These are phyloP conservation scores for Rhynchospora breviuscula DNA, from an alignment of 176 grass and related monocot species.

Conservation along the genomic window DNA sequence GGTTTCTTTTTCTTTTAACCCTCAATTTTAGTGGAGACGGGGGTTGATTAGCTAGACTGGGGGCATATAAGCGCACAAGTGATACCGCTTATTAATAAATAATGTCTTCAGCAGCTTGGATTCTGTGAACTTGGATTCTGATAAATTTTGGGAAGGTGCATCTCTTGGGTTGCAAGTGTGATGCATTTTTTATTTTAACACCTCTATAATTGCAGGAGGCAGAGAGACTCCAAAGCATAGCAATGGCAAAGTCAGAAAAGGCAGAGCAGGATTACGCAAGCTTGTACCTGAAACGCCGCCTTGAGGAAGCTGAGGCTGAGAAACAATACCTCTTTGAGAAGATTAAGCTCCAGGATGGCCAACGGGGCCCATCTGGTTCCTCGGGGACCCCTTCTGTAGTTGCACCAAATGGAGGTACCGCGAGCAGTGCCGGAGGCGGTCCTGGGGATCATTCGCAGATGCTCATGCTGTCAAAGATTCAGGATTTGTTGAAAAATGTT, in stretches of 20 bases:
- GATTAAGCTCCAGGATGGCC: conserved; percentile 79
- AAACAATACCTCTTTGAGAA: conserved; percentile 70
- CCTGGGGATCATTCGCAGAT: conserved; percentile 32
- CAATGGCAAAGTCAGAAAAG: conserved; percentile 59
- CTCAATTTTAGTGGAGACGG: not conserved
- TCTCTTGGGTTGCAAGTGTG: not conserved
- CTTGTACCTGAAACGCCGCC: conserved; percentile 63
- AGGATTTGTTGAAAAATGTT: conserved; percentile 81
- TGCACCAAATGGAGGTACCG: conserved; percentile 11
- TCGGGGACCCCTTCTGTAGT: conserved; percentile 8
- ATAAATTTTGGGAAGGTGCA: not conserved
- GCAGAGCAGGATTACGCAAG: conserved; percentile 73
- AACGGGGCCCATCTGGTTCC: conserved; percentile 16
- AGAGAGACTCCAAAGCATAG: conserved; percentile 60
- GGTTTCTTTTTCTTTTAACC: not conserved
- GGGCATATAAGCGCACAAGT: not conserved
- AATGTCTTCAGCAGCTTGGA: not conserved
- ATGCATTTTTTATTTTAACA: not conserved
- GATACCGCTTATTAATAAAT: not conserved
- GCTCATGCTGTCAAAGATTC: conserved; percentile 75
- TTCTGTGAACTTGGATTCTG: not conserved
- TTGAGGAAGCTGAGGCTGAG: conserved; percentile 90
- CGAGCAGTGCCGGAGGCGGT: conserved; percentile 11
- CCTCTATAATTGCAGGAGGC: conserved; percentile 43
- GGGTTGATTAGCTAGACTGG: not conserved